Evolutionary conservation across 1,284 basidiomycete genomes (phyloP).

Genomic region (Meripilus lineatus): DNA sequence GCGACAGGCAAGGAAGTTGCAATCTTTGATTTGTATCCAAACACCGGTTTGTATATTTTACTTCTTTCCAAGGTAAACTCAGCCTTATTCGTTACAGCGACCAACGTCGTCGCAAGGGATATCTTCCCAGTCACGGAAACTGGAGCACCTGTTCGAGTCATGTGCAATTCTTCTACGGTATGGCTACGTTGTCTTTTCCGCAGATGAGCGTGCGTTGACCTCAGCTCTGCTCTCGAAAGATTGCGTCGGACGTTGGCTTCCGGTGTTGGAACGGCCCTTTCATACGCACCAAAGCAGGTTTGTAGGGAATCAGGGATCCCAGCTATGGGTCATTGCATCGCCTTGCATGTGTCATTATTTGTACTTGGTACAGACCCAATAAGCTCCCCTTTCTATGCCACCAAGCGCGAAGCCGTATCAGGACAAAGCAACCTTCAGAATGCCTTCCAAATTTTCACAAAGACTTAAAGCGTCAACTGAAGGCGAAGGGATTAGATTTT

Average conservation of each 20-base stretch:
- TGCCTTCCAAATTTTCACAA: too few species aligned
- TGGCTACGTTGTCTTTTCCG: not conserved
- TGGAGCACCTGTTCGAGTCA: slow-evolving; percentile 37
- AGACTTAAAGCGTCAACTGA: too few species aligned
- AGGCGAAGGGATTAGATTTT: too few species aligned
- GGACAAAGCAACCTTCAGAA: too few species aligned
- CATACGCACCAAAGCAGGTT: slow-evolving; percentile 25
- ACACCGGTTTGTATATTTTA: slow-evolving; percentile 34
- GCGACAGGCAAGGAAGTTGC: slow-evolving; percentile 56
- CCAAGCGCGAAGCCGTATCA: too few species aligned
- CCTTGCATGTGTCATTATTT: too few species aligned
- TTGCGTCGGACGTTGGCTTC: slow-evolving; percentile 49
- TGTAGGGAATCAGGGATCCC: too few species aligned
- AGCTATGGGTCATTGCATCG: too few species aligned
- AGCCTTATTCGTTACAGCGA: slow-evolving; percentile 26
- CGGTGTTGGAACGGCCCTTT: slow-evolving; percentile 48
- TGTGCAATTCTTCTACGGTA: slow-evolving; percentile 52
- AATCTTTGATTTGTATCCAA: slow-evolving; percentile 52
- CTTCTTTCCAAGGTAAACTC: not conserved
- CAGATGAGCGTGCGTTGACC: not conserved
- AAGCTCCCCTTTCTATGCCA: too few species aligned
- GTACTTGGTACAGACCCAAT: too few species aligned
- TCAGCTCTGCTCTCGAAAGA: slow-evolving; percentile 23
- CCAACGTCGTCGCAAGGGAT: slow-evolving; percentile 44
- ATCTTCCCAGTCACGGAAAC: slow-evolving; percentile 43